These are phyloP conservation scores for Bretschneidera sinensis DNA, from an alignment of 345 rosid genomes.

Conservation along the genomic window DNA sequence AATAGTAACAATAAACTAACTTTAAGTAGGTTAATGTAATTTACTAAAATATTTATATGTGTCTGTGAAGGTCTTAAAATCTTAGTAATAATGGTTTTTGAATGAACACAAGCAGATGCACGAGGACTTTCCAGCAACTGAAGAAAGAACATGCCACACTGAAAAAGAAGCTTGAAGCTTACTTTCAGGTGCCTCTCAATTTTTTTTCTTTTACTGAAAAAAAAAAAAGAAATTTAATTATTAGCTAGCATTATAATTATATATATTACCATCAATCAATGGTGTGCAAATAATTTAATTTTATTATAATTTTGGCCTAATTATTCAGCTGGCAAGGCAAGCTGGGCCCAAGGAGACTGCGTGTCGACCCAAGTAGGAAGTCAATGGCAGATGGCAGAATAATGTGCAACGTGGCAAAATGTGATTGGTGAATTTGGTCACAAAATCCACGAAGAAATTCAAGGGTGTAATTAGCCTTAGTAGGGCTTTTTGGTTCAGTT, in stretches of 20 bases:
- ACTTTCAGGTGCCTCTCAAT: conserved; percentile 57
- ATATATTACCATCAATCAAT: too few species aligned
- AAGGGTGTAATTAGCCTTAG: too few species aligned
- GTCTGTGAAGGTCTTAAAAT: too few species aligned
- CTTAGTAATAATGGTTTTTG: too few species aligned
- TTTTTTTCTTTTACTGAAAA: background rate
- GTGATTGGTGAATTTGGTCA: too few species aligned
- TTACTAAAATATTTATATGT: too few species aligned
- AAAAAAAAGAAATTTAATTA: conserved; percentile 1
- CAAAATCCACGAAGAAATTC: too few species aligned
- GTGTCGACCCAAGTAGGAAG: conserved; percentile 43
- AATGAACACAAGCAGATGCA: conserved; percentile 39
- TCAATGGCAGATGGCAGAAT: background rate
- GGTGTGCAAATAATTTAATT: background rate
- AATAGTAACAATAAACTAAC: too few species aligned
- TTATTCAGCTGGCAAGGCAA: conserved; percentile 67
- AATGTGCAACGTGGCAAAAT: too few species aligned
- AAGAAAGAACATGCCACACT: conserved; percentile 76
- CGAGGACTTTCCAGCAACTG: conserved; percentile 72
- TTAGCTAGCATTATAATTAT: background rate
- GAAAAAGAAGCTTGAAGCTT: conserved; percentile 75
- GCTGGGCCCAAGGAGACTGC: conserved; percentile 67
- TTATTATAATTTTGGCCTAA: background rate
- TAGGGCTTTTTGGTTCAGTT: too few species aligned
- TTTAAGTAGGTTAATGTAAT: too few species aligned